These are phyloP conservation scores for Ceratocystis ficicola DNA, from an alignment of 2,329 filamentous ascomycete genomes.

Conservation along the genomic window DNA sequence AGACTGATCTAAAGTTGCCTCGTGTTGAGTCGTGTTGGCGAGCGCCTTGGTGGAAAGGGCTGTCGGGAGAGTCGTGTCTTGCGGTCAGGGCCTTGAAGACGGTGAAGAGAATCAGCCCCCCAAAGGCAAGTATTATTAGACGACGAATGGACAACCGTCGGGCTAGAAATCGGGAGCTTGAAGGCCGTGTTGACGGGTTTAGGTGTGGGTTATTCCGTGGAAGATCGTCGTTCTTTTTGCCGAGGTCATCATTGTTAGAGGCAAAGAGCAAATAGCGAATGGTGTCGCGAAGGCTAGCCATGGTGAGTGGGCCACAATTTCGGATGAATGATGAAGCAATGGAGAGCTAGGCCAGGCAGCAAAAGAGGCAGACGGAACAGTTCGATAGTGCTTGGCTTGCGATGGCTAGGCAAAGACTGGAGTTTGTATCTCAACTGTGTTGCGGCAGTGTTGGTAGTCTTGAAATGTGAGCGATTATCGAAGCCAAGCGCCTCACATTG, in stretches of 20 bases:
- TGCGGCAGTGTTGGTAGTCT: background rate
- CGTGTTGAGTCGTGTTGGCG: background rate
- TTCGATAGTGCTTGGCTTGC: background rate
- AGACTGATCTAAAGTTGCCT: background rate
- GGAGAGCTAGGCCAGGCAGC: background rate
- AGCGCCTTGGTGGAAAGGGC: conserved; percentile 20
- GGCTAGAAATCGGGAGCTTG: conserved; percentile 28
- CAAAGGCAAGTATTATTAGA: conserved; percentile 36
- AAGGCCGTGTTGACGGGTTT: conserved; percentile 28
- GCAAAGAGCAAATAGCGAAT: conserved; percentile 32
- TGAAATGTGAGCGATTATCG: conserved; percentile 3
- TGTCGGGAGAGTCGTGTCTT: conserved; percentile 14
- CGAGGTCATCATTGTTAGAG: conserved; percentile 43
- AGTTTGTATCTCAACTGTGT: background rate
- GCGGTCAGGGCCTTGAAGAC: conserved; percentile 9
- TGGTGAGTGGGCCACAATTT: background rate
- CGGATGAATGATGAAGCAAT: background rate
- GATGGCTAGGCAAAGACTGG: background rate
- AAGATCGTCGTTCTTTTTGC: conserved; percentile 50
- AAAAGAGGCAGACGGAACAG: background rate
- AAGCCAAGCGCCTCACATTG: conserved; percentile 2
- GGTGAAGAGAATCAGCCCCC: conserved; percentile 24
- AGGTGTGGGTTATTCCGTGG: conserved; percentile 25
- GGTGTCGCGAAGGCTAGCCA: conserved; percentile 16
- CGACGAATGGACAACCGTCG: conserved; percentile 43